phyloP scores from a whole-genome alignment of 2,329 filamentous ascomycete genomes.

The Capronia americana region DNA sequence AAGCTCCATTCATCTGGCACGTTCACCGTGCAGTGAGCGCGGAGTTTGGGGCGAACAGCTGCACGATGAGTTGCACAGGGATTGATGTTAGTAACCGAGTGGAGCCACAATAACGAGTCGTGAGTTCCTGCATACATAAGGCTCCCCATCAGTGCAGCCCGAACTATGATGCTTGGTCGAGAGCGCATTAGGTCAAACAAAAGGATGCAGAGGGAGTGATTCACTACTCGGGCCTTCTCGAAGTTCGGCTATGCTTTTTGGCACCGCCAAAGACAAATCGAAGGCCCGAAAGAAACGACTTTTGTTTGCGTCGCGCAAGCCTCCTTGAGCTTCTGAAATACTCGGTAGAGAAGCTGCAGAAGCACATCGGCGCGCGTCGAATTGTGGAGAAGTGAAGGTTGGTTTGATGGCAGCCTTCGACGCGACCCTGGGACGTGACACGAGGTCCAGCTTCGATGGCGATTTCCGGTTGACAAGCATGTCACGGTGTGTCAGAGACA shows the following conservation, averaged over 20 bases:
- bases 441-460: slow-evolving; percentile 3
- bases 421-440: background rate
- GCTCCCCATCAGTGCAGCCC: background rate
- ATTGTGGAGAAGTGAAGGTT: background rate
- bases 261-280: background rate
- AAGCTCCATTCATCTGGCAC: background rate
- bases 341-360: background rate
- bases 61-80: background rate
- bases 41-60: background rate
- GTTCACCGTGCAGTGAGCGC: background rate
- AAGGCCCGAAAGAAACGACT: background rate
- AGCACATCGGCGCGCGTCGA: background rate
- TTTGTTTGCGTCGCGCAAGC: background rate
- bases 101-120: background rate
- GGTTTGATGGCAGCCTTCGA: background rate
- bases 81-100: background rate
- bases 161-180: background rate
- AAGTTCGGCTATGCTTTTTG: background rate
- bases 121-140: background rate
- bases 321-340: background rate
- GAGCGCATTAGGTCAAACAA: background rate
- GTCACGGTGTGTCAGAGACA: background rate
- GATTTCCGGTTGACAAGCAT: background rate
- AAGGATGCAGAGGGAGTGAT: background rate
- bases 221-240: background rate